A percentile compares a stretch with the other conserved stretches of the same genome.
Evolutionary conservation across 805 yeast genomes (phyloP).

Genomic region (Lachancea sp.): DNA sequence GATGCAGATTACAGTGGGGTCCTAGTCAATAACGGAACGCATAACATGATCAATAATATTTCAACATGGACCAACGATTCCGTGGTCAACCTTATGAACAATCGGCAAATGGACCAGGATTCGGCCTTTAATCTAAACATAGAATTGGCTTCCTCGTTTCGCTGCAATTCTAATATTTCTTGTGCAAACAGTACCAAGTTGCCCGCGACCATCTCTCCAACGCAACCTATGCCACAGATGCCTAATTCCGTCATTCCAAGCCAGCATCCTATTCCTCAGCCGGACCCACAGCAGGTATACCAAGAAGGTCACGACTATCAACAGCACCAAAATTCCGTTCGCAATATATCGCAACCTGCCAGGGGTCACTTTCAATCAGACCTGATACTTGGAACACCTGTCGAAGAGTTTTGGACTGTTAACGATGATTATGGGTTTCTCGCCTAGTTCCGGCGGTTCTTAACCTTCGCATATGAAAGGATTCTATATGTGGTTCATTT

Average conservation of each 20-base stretch:
- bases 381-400: slow-evolving; percentile 22
- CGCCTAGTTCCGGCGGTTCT: slow-evolving; percentile 33
- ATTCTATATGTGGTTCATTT: no score
- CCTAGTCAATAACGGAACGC: slow-evolving; percentile 38
- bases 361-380: slow-evolving; percentile 8
- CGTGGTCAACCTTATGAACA: slow-evolving; percentile 18
- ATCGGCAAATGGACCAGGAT: slow-evolving; percentile 2
- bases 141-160: neutral
- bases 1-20: slow-evolving; percentile 16
- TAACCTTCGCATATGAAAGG: no score
- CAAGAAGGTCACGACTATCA: neutral
- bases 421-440: slow-evolving; percentile 44
- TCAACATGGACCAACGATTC: slow-evolving; percentile 48
- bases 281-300: slow-evolving; percentile 3
- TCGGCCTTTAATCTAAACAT: neutral
- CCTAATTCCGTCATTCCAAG: neutral
- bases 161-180: neutral
- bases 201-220: neutral
- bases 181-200: neutral
- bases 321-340: neutral
- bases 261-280: neutral
- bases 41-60: slow-evolving; percentile 54
- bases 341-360: slow-evolving; percentile 1
- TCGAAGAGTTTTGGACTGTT: slow-evolving; percentile 44
- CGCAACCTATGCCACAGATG: neutral